These are phyloP conservation scores for Gloeopeniophorella convolvens DNA, from an alignment of 768 basidiomycete species.

Conservation along the genomic window DNA sequence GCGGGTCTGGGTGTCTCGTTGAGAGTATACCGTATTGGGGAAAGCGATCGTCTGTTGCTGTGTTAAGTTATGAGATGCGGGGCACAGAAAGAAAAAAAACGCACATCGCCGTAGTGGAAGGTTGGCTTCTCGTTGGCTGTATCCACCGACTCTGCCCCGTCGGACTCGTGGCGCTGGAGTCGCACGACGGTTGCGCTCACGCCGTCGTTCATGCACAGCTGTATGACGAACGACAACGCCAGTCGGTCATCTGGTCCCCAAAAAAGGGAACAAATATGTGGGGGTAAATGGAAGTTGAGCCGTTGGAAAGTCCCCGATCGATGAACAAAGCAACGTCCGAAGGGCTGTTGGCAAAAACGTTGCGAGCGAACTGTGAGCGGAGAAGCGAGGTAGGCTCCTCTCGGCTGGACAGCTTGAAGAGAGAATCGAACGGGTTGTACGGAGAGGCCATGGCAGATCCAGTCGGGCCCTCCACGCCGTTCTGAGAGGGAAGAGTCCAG, in stretches of 20 bases:
- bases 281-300: slow-evolving; percentile 31
- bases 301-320: slow-evolving; percentile 52
- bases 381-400: slow-evolving; percentile 49
- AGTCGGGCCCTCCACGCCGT: slow-evolving; percentile 23
- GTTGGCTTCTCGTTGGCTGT: slow-evolving; percentile 24
- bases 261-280: slow-evolving; percentile 85
- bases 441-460: slow-evolving; percentile 18
- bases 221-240: slow-evolving; percentile 74
- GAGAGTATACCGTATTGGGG: slow-evolving; percentile 69
- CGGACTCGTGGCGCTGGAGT: slow-evolving; percentile 39
- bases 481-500: slow-evolving; percentile 50
- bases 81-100: background rate
- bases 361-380: slow-evolving; percentile 81
- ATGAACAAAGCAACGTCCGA: slow-evolving; percentile 82
- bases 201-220: slow-evolving; percentile 59
- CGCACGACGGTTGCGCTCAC: slow-evolving; percentile 71
- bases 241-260: slow-evolving; percentile 93
- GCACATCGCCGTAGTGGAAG: slow-evolving; percentile 29
- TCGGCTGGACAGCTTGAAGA: slow-evolving; percentile 43
- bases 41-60: slow-evolving; percentile 38
- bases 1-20: slow-evolving; percentile 53
- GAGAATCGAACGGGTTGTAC: slow-evolving; percentile 66
- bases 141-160: slow-evolving; percentile 29
- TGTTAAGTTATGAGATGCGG: background rate
- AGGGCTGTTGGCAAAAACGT: slow-evolving; percentile 65